Evolutionary conservation across 164 flowering plant genomes (phyloP).

Genomic region (Vitis cinerea): DNA sequence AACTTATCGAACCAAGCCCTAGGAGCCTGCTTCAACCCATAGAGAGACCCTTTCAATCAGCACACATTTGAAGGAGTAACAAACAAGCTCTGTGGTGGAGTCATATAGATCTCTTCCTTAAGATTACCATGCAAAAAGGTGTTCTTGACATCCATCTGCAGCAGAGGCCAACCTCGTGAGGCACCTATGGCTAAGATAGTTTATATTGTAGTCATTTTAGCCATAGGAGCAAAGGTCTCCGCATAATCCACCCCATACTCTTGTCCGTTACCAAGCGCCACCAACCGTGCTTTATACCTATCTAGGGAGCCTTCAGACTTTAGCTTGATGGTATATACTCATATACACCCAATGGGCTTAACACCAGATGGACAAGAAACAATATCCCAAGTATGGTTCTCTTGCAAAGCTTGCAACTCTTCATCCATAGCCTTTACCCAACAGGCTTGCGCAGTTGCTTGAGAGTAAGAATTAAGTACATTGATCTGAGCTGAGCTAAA

Average conservation of each 20-base stretch:
- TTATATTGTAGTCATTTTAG: not conserved
- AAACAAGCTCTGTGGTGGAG: not conserved
- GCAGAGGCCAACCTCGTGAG: not conserved
- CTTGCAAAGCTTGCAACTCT: no score
- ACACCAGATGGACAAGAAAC: no score
- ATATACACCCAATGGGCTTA: no score
- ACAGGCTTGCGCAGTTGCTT: not conserved
- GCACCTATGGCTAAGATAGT: not conserved
- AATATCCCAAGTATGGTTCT: no score
- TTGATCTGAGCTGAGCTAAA: no score
- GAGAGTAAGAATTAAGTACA: not conserved
- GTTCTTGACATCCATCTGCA: slow-evolving; percentile 4
- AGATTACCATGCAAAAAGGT: not conserved
- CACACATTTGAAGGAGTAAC: not conserved
- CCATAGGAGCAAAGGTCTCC: no score
- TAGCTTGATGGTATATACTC: no score
- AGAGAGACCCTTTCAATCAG: not conserved
- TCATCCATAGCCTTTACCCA: no score
- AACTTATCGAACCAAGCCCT: slow-evolving; percentile 1
- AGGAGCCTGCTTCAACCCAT: slow-evolving; percentile 3
- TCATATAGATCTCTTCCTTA: not conserved
- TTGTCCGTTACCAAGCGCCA: not conserved
- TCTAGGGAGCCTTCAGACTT: no score
- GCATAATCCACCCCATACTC: not conserved
- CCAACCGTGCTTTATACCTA: not conserved